Evolutionary conservation across 345 rosid genomes (phyloP).

Genomic region (Tarenaya hassleriana): DNA sequence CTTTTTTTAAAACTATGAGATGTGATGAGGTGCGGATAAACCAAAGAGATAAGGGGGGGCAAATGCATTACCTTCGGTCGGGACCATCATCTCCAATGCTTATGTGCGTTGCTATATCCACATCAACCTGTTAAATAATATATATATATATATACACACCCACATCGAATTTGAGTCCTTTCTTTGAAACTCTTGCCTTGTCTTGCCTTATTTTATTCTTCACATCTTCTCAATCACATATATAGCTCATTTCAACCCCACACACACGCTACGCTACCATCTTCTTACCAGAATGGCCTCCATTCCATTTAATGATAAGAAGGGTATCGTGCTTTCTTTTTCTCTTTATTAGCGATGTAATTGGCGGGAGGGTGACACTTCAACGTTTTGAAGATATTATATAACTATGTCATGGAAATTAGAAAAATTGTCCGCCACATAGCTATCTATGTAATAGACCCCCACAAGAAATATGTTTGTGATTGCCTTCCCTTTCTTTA

Average conservation of each 20-base stretch:
- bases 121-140: slow-evolving; percentile 82
- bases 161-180: background rate
- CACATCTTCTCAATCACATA: too few relatives aligned
- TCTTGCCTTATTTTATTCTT: too few relatives aligned
- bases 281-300: background rate
- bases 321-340: too few relatives aligned
- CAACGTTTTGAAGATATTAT: too few relatives aligned
- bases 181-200: too few relatives aligned
- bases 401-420: too few relatives aligned
- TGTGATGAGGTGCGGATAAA: slow-evolving; percentile 10
- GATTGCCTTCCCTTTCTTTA: slow-evolving; percentile 1
- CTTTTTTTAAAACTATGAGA: background rate
- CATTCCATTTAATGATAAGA: background rate
- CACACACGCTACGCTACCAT: too few relatives aligned
- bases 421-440: too few relatives aligned
- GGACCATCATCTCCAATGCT: slow-evolving; percentile 60
- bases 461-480: background rate
- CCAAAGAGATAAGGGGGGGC: background rate
- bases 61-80: slow-evolving; percentile 86
- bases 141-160: background rate
- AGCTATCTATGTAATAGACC: too few relatives aligned
- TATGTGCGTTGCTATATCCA: slow-evolving; percentile 87
- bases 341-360: too few relatives aligned
- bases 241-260: too few relatives aligned
- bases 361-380: too few relatives aligned